Evolutionary conservation across 2,329 filamentous ascomycete species (phyloP).

Genomic region (Fonsecaea pedrosoi): DNA sequence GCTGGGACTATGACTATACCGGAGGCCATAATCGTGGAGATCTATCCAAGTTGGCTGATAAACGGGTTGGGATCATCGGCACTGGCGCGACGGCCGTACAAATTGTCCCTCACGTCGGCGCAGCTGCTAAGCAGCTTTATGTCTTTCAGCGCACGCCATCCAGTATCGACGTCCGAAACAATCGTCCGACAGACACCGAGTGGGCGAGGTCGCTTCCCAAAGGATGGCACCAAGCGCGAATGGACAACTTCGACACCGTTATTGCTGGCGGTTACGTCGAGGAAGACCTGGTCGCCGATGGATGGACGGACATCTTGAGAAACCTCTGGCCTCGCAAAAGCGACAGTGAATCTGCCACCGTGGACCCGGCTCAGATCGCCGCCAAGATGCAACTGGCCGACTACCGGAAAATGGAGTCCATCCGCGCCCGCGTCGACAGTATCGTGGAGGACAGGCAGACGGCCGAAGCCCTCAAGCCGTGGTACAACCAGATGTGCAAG

Average conservation of each 20-base stretch:
- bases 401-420: slow-evolving; percentile 35
- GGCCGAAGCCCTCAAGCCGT: slow-evolving; percentile 62
- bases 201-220: slow-evolving; percentile 22
- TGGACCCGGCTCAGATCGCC: slow-evolving; percentile 20
- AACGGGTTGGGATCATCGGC: slow-evolving; percentile 47
- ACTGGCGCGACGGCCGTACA: slow-evolving; percentile 53
- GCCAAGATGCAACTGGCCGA: slow-evolving; percentile 31
- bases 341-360: background rate
- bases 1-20: slow-evolving; percentile 54
- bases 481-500: slow-evolving; percentile 70
- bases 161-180: slow-evolving; percentile 44
- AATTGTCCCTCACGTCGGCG: slow-evolving; percentile 47
- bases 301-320: slow-evolving; percentile 40
- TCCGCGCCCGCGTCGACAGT: slow-evolving; percentile 54
- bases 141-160: slow-evolving; percentile 47
- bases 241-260: slow-evolving; percentile 44
- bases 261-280: slow-evolving; percentile 27
- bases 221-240: slow-evolving; percentile 43
- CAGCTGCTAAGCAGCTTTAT: slow-evolving; percentile 43
- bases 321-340: slow-evolving; percentile 17
- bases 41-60: slow-evolving; percentile 28
- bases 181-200: slow-evolving; percentile 23
- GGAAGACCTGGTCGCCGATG: slow-evolving; percentile 43
- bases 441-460: slow-evolving; percentile 60
- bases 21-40: slow-evolving; percentile 43